A percentile compares a stretch with the other conserved stretches of the same genome.
phyloP scores from a whole-genome alignment of 768 basidiomycete species.

The Tulasnella sp. region DNA sequence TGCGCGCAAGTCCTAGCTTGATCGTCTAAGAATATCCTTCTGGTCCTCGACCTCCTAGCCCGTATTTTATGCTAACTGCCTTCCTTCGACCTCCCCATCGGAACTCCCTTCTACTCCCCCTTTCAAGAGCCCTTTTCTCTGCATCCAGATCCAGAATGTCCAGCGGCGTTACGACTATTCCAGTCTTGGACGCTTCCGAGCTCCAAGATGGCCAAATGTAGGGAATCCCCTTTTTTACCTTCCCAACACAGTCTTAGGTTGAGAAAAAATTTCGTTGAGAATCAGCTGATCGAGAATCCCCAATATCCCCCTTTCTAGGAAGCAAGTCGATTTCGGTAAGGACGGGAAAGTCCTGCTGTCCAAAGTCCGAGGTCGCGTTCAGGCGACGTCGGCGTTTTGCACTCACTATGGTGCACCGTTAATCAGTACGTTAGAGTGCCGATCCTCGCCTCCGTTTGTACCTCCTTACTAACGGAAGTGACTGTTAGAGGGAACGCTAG shows the following conservation, averaged over 20 bases:
- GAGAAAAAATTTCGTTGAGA: not conserved
- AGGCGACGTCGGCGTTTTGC: constrained; percentile 80
- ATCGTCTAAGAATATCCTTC: too few relatives aligned
- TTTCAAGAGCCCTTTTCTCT: too few relatives aligned
- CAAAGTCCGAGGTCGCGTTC: constrained; percentile 66
- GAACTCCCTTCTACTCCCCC: not conserved
- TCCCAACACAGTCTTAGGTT: not conserved
- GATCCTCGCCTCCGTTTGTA: too few relatives aligned
- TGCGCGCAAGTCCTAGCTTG: not conserved
- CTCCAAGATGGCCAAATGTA: constrained; percentile 67
- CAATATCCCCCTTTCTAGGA: constrained; percentile 49
- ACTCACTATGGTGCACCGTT: constrained; percentile 91
- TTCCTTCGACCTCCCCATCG: not conserved
- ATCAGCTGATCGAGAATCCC: not conserved
- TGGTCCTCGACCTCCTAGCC: not conserved
- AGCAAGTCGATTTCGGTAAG: constrained; percentile 73
- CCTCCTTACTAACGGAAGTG: not conserved
- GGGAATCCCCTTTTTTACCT: constrained; percentile 31
- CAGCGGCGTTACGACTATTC: constrained; percentile 44
- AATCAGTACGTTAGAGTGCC: constrained; percentile 43
- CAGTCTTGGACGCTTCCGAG: constrained; percentile 56
- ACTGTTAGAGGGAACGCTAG: constrained; percentile 60
- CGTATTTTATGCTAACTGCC: not conserved
- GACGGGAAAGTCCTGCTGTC: constrained; percentile 72
- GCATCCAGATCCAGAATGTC: too few relatives aligned